Evolutionary conservation across 2,329 filamentous ascomycete species (phyloP), one percentile per base, ranked within the genome.

Genomic region (Aulographum hederae): DNA sequence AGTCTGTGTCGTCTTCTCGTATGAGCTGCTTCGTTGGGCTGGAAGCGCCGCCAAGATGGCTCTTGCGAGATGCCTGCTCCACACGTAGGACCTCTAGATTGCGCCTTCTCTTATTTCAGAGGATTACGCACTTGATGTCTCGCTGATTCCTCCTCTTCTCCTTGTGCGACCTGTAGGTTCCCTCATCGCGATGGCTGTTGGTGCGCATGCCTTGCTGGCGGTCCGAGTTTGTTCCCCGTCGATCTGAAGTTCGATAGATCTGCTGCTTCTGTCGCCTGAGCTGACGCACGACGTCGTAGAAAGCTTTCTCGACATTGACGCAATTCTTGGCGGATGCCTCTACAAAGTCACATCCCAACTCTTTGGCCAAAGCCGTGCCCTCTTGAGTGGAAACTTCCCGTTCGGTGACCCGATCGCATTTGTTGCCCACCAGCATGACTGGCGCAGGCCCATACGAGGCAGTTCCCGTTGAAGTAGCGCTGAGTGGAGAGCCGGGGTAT

Each of bases 341-440:
- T 44, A 94, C 84, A 46, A 95, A 95, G 44, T 94, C 85, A 58
- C 89, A 95, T 39, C 82, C 82, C 25, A 98, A 63, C 47, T 94
- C 82, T 46, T 85, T 78, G 34, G 89, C 86, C 25, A 95, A 61
- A 32, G 85, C 84, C 42, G 82, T 79, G 12, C 89, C 89, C 58
- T 98, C 89, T 54, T 95, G 89, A 31, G 85, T 92, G 2, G 85
- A 94, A 3, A 95, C 89, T 49, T 94, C 86, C 41, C 89, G 73
- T 58, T 95, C 89, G 18, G 86, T 92, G 29, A 92, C 82, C 46
- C 89, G 71, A 57, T 98, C 89, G 58, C 82, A 92, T 63, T 98
- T 98, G 65, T 98, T 95, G 42, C 89, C 89, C 21, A 98, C 89
- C 18, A 98, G 68, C 89, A 98, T 95, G 46, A 98, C 81, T 29